Conservation (phyloP, 2,329 filamentous ascomycete species). For the Diaporthe sp. region DNA sequence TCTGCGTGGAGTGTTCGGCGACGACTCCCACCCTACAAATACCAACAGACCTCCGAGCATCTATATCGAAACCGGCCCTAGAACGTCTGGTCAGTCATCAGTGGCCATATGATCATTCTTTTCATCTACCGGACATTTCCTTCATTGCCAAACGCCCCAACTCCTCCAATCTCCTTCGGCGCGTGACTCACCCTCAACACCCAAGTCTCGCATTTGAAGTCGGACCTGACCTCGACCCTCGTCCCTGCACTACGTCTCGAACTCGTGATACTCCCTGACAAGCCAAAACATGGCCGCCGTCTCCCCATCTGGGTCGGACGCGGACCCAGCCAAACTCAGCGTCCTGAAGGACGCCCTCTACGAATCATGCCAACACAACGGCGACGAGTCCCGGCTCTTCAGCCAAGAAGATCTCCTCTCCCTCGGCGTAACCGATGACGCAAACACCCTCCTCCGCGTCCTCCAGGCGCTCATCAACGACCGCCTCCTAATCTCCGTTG, state of each 20-base stretch:
- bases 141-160: not conserved
- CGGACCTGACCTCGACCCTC: not conserved
- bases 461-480: constrained; percentile 72
- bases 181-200: constrained; percentile 29
- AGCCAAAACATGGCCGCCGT: constrained; percentile 29
- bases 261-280: not conserved
- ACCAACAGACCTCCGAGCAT: not conserved
- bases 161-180: not conserved
- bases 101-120: not conserved
- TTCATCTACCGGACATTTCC: not conserved
- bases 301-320: constrained; percentile 39
- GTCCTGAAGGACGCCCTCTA: constrained; percentile 71
- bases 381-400: constrained; percentile 39
- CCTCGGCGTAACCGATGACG: constrained; percentile 63
- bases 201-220: not conserved
- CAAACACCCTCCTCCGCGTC: constrained; percentile 67
- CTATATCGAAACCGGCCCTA: not conserved
- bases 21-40: not conserved
- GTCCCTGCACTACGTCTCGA: not conserved
- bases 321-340: constrained; percentile 57
- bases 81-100: not conserved
- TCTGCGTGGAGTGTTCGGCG: not conserved
- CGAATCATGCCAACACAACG: constrained; percentile 57
- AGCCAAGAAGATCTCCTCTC: constrained; percentile 42
- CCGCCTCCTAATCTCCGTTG: constrained; percentile 68